Conservation (phyloP, 2,329 filamentous ascomycete species). For the Paracamarosporium sp. region DNA sequence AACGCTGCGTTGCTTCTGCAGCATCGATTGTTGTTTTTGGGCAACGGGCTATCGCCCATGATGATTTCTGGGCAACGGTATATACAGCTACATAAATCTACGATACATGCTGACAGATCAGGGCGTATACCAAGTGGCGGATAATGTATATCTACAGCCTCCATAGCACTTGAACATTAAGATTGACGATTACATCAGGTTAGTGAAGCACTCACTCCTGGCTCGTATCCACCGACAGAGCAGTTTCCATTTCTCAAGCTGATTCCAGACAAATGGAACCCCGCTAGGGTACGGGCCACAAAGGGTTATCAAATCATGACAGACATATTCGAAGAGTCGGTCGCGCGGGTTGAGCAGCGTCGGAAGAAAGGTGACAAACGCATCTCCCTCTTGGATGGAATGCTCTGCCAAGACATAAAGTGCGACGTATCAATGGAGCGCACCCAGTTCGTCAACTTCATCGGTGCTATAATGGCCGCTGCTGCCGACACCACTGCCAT, state of each 20-base stretch:
- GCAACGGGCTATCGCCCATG: constrained; percentile 22
- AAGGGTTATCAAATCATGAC: constrained; percentile 16
- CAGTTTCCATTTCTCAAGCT: constrained; percentile 34
- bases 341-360: constrained; percentile 21
- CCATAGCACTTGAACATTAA: no score
- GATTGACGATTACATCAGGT: no score
- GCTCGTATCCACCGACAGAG: no score
- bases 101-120: no score
- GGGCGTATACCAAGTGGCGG: no score
- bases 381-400: constrained; percentile 29
- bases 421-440: constrained; percentile 13
- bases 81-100: no score
- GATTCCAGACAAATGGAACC: constrained; percentile 25
- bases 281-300: constrained; percentile 18
- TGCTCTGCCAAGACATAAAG: constrained; percentile 17
- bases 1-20: constrained; percentile 26
- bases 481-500: constrained; percentile 28
- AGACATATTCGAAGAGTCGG: constrained; percentile 24
- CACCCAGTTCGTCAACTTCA: constrained; percentile 16
- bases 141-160: no score
- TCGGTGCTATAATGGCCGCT: constrained; percentile 22
- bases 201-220: no score
- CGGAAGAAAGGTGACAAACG: constrained; percentile 27
- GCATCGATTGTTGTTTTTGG: constrained; percentile 26
- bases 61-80: constrained; percentile 33